These are phyloP conservation scores for Chytriomyces sp. DNA, from an alignment of 192 early-diverging fungal species.

Conservation along the genomic window DNA sequence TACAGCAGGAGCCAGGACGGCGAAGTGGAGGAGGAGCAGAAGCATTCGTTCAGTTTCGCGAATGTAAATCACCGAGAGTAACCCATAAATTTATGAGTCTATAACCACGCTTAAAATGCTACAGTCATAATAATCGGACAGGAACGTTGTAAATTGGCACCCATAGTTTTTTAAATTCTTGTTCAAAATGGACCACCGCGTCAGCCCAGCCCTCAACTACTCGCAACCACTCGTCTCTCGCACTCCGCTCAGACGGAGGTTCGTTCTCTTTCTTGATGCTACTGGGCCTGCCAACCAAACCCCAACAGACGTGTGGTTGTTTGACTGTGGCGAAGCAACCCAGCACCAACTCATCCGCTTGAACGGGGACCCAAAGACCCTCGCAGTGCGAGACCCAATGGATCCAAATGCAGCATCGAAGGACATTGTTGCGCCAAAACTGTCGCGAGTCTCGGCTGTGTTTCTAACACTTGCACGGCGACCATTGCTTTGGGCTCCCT, in stretches of 20 bases:
- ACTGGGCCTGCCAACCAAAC: background rate
- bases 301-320: conserved; percentile 44
- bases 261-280: background rate
- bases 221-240: conserved; percentile 59
- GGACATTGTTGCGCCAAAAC: background rate
- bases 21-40: no score
- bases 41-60: no score
- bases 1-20: no score
- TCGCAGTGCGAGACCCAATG: background rate
- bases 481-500: conserved; percentile 60
- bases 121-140: no score
- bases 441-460: background rate
- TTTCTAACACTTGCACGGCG: conserved; percentile 64
- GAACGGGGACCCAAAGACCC: conserved; percentile 9
- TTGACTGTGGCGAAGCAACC: conserved; percentile 63
- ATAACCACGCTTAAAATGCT: no score
- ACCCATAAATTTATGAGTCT: no score
- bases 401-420: background rate
- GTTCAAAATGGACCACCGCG: conserved; percentile 50
- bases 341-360: conserved; percentile 57
- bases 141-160: no score
- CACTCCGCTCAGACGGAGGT: conserved; percentile 47
- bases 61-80: no score
- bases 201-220: conserved; percentile 64
- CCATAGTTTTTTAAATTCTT: no score